Evolutionary conservation across 2,329 filamentous ascomycete genomes (phyloP).

Genomic region (Tolypocladium cylindrosporum): DNA sequence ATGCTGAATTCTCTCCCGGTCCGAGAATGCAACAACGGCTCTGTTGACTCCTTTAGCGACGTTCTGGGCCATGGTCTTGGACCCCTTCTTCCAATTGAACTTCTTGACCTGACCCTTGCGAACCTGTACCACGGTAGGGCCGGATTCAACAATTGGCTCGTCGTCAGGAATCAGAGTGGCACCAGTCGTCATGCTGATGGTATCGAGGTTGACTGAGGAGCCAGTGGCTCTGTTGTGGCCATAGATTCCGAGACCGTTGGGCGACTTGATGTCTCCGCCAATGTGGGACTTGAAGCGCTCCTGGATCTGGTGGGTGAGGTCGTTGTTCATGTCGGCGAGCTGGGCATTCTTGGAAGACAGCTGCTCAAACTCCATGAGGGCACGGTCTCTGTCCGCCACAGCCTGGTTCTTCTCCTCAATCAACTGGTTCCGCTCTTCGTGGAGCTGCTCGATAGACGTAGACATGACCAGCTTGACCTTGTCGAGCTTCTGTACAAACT

Average conservation of each 20-base stretch:
- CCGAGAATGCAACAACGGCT: conserved; percentile 67
- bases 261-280: conserved; percentile 34
- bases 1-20: conserved; percentile 44
- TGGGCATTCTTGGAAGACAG: conserved; percentile 91
- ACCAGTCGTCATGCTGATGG: conserved; percentile 43
- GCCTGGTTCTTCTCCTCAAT: conserved; percentile 78
- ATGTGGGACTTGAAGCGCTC: conserved; percentile 80
- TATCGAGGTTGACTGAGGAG: conserved; percentile 41
- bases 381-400: conserved; percentile 80
- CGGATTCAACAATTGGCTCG: conserved; percentile 56
- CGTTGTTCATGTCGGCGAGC: conserved; percentile 89
- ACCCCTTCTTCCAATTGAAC: conserved; percentile 98
- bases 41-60: conserved; percentile 91
- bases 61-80: conserved; percentile 86
- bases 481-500: conserved; percentile 69
- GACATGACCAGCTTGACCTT: conserved; percentile 51
- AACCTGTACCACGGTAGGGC: conserved; percentile 92
- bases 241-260: conserved; percentile 50
- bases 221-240: conserved; percentile 38
- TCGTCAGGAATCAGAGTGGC: conserved; percentile 54
- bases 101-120: conserved; percentile 91
- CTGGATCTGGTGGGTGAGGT: conserved; percentile 89
- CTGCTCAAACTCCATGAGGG: conserved; percentile 90
- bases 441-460: conserved; percentile 47
- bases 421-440: conserved; percentile 67